Percentiles rank a stretch among this genome's conserved stretches.
These are phyloP conservation scores for Microdochium nivale DNA, from an alignment of 2,329 filamentous ascomycete genomes.

Conservation along the genomic window DNA sequence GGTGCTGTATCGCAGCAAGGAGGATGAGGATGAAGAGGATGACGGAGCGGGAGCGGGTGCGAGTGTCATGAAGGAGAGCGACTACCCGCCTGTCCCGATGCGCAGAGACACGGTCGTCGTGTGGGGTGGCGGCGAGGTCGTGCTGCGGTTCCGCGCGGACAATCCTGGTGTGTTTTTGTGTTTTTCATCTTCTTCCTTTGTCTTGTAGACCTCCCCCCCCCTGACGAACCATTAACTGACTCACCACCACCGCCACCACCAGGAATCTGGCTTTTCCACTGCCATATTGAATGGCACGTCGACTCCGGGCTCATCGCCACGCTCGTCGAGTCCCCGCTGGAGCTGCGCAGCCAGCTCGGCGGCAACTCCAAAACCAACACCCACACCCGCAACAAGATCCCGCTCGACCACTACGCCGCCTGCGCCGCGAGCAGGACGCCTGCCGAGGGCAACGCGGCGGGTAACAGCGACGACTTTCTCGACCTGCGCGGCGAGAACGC, in stretches of 20 bases:
- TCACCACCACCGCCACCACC: slow-evolving; percentile 1
- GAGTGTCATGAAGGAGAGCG: slow-evolving; percentile 11
- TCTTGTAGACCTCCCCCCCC: too few relatives aligned
- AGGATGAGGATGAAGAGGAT: slow-evolving; percentile 48
- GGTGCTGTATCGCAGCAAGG: slow-evolving; percentile 49
- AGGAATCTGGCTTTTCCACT: slow-evolving; percentile 66
- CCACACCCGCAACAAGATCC: slow-evolving; percentile 39
- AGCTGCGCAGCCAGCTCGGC: slow-evolving; percentile 47
- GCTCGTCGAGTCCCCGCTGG: slow-evolving; percentile 53
- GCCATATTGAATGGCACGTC: slow-evolving; percentile 74
- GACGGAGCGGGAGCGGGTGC: slow-evolving; percentile 26
- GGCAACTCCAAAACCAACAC: not conserved
- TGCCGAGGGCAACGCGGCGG: slow-evolving; percentile 64
- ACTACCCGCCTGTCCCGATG: slow-evolving; percentile 49
- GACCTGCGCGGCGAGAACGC: slow-evolving; percentile 55
- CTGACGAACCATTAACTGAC: too few relatives aligned
- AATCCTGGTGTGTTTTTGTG: slow-evolving; percentile 44
- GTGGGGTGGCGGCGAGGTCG: slow-evolving; percentile 56
- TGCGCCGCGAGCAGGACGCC: slow-evolving; percentile 46
- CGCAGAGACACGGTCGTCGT: slow-evolving; percentile 61
- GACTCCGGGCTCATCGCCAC: slow-evolving; percentile 57
- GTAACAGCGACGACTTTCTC: slow-evolving; percentile 53
- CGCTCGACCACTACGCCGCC: slow-evolving; percentile 44
- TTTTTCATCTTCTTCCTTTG: too few relatives aligned
- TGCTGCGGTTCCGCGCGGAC: slow-evolving; percentile 59